Base-by-base conservation (phyloP, 2,329 filamentous ascomycete genomes). In the Colletotrichum falcatum region DNA sequence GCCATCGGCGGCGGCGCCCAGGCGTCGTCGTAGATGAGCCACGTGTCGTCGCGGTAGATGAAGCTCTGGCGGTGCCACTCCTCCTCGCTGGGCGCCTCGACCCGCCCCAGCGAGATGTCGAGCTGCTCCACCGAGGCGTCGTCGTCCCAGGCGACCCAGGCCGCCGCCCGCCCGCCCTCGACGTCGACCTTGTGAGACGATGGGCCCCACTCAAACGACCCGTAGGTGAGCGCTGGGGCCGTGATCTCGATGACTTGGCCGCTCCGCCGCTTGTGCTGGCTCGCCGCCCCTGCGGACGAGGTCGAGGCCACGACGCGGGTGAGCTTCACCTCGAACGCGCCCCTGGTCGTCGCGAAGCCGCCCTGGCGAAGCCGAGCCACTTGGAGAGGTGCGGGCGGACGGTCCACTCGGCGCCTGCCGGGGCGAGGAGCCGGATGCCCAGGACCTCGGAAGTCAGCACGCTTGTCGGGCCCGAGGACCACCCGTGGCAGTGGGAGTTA, bases 401-500 rank as follows among this genome's bases (percentile, higher is more conserved):
- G 23, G 55, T 65, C 77, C 77, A 79, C 44, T 69, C 73, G 49
- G 65, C 59, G 2, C 76, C 79, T 2, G 73, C 75, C 1, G 77
- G 77, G 11, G 62, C 66, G 20, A 72, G 56, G 20, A 80, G 61
- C 61, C 74, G 70, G 28, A 81, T 77, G 3, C 79, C 79, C 23
- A 79, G 61, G 6, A 80, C 73, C 16, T 75, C 69, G 9, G 71
- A 70, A 1, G 73, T 77, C n/a, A 82, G 67, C 9, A 76, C 73
- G 44, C 74, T 75, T 42, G 80, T 81, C 3, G 80, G 80, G 5
- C 78, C 80, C 1, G 77, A 75, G 4, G 76, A 71, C 80, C 80
- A 81, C 12, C 80, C 80, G 69, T 81, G 80, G 5, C 80, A 79
- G 56, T 81, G 80, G 48, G 76, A 78, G 59, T 78, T 79, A 35